phyloP scores from a whole-genome alignment of 1,284 basidiomycete genomes.

The Phlebopus sp. region DNA sequence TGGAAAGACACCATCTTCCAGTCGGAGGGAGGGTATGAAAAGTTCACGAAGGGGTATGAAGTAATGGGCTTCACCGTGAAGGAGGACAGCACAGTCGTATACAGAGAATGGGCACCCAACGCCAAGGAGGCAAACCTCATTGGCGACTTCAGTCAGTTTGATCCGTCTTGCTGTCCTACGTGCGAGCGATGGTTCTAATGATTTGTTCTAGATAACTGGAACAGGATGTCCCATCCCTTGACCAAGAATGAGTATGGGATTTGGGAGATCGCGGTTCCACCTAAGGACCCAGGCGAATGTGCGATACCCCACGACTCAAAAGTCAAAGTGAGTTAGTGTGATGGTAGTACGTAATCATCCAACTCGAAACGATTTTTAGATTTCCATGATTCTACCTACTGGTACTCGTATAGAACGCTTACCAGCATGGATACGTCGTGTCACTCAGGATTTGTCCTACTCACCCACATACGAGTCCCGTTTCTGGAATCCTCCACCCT shows the following conservation, averaged over 20 bases:
- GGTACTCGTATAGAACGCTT: constrained; percentile 87
- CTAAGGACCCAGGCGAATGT: constrained; percentile 64
- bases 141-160: constrained; percentile 90
- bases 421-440: constrained; percentile 92
- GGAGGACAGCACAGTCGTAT: constrained; percentile 69
- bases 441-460: constrained; percentile 88
- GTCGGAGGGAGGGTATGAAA: constrained; percentile 86
- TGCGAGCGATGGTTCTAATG: constrained; percentile 1
- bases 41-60: constrained; percentile 86
- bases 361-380: constrained; percentile 40
- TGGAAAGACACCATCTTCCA: constrained; percentile 74
- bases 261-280: constrained; percentile 87
- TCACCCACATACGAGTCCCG: constrained; percentile 94
- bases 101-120: constrained; percentile 96
- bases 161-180: not conserved
- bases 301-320: constrained; percentile 94
- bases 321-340: constrained; percentile 64
- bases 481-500: constrained; percentile 93
- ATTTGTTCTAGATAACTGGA: constrained; percentile 75
- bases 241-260: constrained; percentile 85
- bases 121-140: constrained; percentile 81
- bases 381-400: constrained; percentile 78
- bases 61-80: constrained; percentile 82
- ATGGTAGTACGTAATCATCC: not conserved
- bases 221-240: constrained; percentile 83